These are phyloP conservation scores for Botrytis fragariae DNA, from an alignment of 2,329 filamentous ascomycete genomes.

Conservation along the genomic window DNA sequence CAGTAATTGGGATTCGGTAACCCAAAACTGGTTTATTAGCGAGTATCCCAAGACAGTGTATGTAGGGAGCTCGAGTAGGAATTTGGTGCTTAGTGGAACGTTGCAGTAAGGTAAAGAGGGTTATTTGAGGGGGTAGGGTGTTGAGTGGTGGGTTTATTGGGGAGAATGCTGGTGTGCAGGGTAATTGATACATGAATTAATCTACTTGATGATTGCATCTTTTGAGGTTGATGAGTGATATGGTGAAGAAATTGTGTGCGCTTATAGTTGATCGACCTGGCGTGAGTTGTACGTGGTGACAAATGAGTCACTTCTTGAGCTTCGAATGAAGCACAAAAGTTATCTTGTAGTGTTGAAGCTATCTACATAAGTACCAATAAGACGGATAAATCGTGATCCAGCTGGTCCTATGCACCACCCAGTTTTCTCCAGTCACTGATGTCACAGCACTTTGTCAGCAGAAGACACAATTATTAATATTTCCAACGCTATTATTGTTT, in stretches of 20 bases:
- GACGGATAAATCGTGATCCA: accelerated
- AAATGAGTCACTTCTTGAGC: neutral
- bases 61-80: conserved; percentile 35
- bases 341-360: accelerated
- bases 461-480: neutral
- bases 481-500: neutral
- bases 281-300: neutral
- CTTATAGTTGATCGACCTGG: neutral
- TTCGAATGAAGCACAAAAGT: neutral
- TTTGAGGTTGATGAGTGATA: accelerated
- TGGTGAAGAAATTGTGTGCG: neutral
- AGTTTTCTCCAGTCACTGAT: neutral
- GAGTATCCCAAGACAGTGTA: conserved; percentile 36
- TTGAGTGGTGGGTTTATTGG: neutral
- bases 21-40: conserved; percentile 75
- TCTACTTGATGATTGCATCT: neutral
- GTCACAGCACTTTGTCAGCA: accelerated
- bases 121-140: no score
- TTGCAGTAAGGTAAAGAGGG: conserved; percentile 43
- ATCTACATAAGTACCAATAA: neutral
- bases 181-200: no score
- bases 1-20: conserved; percentile 76
- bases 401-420: neutral
- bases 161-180: no score
- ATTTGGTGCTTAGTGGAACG: conserved; percentile 27